Base-by-base conservation (phyloP, 2,329 filamentous ascomycete genomes). In the Whalleya microplaca region DNA sequence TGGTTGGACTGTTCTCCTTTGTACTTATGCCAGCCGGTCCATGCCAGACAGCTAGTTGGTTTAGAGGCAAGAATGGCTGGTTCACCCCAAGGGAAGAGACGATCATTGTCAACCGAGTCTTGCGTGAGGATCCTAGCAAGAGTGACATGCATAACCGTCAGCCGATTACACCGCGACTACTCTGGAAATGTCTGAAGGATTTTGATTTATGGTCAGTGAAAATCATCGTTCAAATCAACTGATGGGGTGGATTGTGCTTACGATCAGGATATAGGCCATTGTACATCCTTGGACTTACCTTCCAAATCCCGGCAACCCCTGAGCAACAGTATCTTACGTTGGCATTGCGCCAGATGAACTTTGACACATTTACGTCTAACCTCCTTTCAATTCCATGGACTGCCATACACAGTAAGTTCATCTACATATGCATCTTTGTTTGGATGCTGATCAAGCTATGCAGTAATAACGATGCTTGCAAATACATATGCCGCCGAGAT, bases 61-160 rank as follows among this genome's bases (percentile, higher is more conserved):
- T 79, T 59, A 72, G 77, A 3, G 73, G 72, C 0, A 78, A 78
- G 21, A 48, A 59, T 2, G 75, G 79, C 2, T 86, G 82, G 83
- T 86, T 85, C 68, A 80, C 67, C 1, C 78, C 83, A 41, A 77
- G 78, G 6, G 81, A 84, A 62, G 76, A 82, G 44, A 70, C 72
- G 41, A 85, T 85, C 45, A 74, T 85, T 2, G 82, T 85, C n/a
- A 85, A 84, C 59, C 76, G 84, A 2, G 68, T 75, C 2, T 61
- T 75, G 10, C 77, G 83, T 5, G 83, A 86, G 48, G 84, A 84
- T 56, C 82, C 82, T 1, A 75, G 75, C 21, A 82, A 82, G 64
- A 79, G 79, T 50, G 77, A 78, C 53, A 83, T 85, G 78, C 79
- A 83, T 64, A 84, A 84, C 58, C 78, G 81, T 8, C 75, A 84